phyloP scores from a whole-genome alignment of 164 flowering plant genomes.

The Euptelea pleiosperma region DNA sequence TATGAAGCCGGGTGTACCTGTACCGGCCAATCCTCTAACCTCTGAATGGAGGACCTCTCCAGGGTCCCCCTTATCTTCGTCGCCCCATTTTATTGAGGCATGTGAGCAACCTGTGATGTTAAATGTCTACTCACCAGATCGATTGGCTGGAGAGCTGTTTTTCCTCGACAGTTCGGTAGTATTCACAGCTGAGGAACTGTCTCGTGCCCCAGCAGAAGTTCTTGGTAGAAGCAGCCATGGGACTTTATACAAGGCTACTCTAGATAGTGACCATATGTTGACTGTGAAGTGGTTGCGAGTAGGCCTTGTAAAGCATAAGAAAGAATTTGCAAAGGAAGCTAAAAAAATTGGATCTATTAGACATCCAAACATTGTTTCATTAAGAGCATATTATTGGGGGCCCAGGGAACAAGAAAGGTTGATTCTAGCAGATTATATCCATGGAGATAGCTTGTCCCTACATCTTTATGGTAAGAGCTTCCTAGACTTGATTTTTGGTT shows the following conservation, averaged over 20 bases:
- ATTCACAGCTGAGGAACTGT: conserved; percentile 88
- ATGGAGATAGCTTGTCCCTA: conserved; percentile 82
- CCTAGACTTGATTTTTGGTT: background rate
- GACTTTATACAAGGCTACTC: conserved; percentile 86
- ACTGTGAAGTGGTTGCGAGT: conserved; percentile 96
- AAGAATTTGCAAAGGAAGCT: conserved; percentile 87
- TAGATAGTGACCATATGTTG: conserved; percentile 74
- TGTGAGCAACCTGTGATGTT: conserved; percentile 65
- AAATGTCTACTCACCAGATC: conserved; percentile 92
- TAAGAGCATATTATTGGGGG: conserved; percentile 96
- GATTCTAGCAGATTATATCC: conserved; percentile 72
- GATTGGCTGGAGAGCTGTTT: conserved; percentile 83
- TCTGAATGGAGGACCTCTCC: conserved; percentile 72
- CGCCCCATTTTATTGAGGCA: conserved; percentile 58
- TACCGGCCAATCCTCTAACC: conserved; percentile 38
- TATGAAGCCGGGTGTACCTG: conserved; percentile 28
- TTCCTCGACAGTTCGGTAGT: conserved; percentile 70
- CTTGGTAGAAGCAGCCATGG: conserved; percentile 99
- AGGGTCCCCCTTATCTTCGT: conserved; percentile 70
- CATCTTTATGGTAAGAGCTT: conserved; percentile 81
- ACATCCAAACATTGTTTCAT: conserved; percentile 71
- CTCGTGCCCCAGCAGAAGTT: conserved; percentile 97
- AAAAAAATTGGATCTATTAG: conserved; percentile 77
- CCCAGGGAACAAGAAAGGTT: conserved; percentile 94
- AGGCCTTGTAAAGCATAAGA: conserved; percentile 84